phyloP scores from a whole-genome alignment of 2,329 filamentous ascomycete species.

The Fusarium keratoplasticum region DNA sequence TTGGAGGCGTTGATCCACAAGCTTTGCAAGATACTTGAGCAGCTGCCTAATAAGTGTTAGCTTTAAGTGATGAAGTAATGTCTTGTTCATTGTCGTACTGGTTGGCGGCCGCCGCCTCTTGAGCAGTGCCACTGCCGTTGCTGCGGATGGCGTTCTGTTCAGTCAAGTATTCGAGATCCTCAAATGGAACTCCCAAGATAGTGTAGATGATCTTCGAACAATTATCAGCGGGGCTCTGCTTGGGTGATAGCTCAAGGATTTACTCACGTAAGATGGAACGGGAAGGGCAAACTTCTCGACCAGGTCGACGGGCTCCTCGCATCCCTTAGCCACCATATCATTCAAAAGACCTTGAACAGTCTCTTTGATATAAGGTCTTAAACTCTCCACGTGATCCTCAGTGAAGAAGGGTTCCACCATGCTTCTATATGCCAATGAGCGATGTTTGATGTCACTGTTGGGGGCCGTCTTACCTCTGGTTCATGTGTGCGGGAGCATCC shows the following conservation, averaged over 20 bases:
- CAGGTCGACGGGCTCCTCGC: slow-evolving; percentile 55
- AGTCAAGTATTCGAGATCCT: slow-evolving; percentile 58
- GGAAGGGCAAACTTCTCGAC: slow-evolving; percentile 59
- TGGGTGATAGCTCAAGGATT: not conserved
- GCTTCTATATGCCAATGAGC: slow-evolving; percentile 40
- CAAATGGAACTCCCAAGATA: slow-evolving; percentile 60
- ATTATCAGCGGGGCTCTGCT: slow-evolving; percentile 42
- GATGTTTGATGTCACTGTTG: not conserved
- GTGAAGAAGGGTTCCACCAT: slow-evolving; percentile 60
- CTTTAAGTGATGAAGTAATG: not conserved
- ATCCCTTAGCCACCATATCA: slow-evolving; percentile 50
- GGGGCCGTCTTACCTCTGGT: slow-evolving; percentile 49
- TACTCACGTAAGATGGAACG: slow-evolving; percentile 57
- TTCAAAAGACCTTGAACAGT: slow-evolving; percentile 57
- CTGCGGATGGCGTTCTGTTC: slow-evolving; percentile 57
- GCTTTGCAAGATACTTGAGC: slow-evolving; percentile 55
- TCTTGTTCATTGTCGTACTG: slow-evolving; percentile 41
- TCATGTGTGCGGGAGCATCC: slow-evolving; percentile 60
- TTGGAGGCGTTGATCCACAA: slow-evolving; percentile 54
- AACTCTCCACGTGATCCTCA: slow-evolving; percentile 50
- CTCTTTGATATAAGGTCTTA: slow-evolving; percentile 58
- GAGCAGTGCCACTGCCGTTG: slow-evolving; percentile 59
- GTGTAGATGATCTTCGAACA: slow-evolving; percentile 58
- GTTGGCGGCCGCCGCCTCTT: slow-evolving; percentile 58
- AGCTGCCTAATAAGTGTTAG: slow-evolving; percentile 48